Evolutionary conservation across 75 land plant genomes (phyloP), one percentile per base, ranked within the genome.

Genomic region (Ceratopteris richardii): DNA sequence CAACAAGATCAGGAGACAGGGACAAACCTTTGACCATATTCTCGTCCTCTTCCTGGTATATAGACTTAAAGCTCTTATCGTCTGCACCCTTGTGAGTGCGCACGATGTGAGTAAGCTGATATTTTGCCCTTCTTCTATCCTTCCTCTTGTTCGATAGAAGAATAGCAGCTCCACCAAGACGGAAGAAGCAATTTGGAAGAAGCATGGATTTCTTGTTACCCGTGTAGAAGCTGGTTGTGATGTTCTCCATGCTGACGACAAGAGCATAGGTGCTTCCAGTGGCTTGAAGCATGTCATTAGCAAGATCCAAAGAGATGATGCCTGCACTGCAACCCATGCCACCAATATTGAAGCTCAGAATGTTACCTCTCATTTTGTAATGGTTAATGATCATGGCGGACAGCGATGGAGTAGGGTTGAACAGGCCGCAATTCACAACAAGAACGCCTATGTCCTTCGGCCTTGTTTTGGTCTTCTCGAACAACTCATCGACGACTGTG

Each of bases 91-190:
- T 81, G 73, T 77, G 77, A 18, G 74, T 80, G 17, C 83, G 63
- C 20, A 80, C 82, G 9, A 78, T 77, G 79, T 87, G 83, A 62
- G 68, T 43, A 11, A 87, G 87, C 67, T 80, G 68, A 64, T 84
- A 84, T 67, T 84, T 84, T 13, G 84, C 65, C 2, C 84, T 63
- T 29, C 50, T 6, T 43, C 62, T 42, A 62, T 89, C 86, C 0
- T 29, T 13, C 7, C 71, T 1, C 60, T 44, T 26, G 73, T 88
- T 88, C 9, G 94, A 79, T 10, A 88, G 72, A 9, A 88, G 74
- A 10, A 86, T 62, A 25, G 87, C 95, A 18, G 83, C 80, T 2
- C 81, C 90, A 19, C 96, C 96, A 82, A 86, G 76, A 10, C 96
- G 75, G 68, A 90, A 90, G 64, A 78, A 79, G 71, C 92, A 90